Percentiles rank a stretch among this genome's conserved stretches.
These are phyloP conservation scores for Helotiales sp. DNA, from an alignment of 2,329 filamentous ascomycete species.

Conservation along the genomic window DNA sequence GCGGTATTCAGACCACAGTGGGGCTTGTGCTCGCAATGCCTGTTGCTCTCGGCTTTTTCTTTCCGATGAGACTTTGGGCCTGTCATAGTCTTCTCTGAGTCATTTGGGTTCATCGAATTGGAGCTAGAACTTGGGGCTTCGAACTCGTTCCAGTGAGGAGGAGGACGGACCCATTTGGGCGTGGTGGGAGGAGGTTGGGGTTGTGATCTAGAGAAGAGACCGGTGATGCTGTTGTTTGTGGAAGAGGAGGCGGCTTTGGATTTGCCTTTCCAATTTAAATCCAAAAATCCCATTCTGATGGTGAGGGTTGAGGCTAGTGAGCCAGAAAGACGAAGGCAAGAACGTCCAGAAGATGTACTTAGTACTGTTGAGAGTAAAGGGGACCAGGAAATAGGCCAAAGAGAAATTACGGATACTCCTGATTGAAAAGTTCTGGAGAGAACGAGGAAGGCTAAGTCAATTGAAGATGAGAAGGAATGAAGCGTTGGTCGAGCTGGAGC, in stretches of 20 bases:
- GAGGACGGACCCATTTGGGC: neutral
- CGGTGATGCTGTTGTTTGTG: neutral
- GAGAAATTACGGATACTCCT: no score
- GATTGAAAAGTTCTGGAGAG: no score
- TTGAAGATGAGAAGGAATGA: neutral
- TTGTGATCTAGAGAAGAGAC: neutral
- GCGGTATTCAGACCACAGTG: neutral
- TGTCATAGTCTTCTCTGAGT: neutral
- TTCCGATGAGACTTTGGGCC: neutral
- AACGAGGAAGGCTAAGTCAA: neutral
- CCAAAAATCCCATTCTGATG: neutral
- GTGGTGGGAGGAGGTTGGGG: neutral
- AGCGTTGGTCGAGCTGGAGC: neutral
- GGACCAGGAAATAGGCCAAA: no score
- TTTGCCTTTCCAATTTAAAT: constrained; percentile 3
- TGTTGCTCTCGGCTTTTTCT: neutral
- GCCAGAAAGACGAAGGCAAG: neutral
- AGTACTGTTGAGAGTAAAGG: neutral
- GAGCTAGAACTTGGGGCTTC: neutral
- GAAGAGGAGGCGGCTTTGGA: neutral
- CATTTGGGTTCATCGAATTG: neutral
- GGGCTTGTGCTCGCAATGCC: neutral
- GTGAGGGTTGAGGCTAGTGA: neutral
- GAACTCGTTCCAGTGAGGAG: neutral
- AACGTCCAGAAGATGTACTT: neutral